Percentiles rank a stretch among this genome's conserved stretches.
These are phyloP conservation scores for Fusarium nurragi DNA, from an alignment of 2,329 filamentous ascomycete genomes.

Conservation along the genomic window DNA sequence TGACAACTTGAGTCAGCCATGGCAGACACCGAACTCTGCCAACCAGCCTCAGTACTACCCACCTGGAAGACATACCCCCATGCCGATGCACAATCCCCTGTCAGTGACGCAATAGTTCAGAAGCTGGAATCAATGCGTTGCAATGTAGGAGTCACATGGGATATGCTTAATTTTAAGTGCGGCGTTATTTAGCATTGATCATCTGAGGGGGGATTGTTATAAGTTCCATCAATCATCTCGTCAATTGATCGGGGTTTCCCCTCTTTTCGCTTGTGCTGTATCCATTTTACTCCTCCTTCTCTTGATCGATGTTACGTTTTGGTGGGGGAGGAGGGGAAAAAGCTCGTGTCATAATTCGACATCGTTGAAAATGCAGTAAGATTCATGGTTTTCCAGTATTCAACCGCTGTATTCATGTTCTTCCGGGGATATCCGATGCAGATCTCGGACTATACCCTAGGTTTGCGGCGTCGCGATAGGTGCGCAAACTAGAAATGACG, in stretches of 20 bases:
- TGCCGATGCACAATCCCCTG: conserved; percentile 5
- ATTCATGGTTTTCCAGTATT: not conserved
- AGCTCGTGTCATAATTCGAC: not conserved
- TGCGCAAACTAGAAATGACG: conserved; percentile 11
- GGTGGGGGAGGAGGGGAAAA: conserved; percentile 12
- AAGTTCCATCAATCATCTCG: not conserved
- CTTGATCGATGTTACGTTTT: not conserved
- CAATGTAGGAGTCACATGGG: not conserved
- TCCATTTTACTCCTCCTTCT: not conserved
- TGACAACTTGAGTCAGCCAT: not conserved
- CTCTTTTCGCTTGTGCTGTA: not conserved
- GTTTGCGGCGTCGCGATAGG: conserved; percentile 6
- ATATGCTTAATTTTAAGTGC: not conserved
- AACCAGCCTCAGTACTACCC: conserved; percentile 1
- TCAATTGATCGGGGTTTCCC: not conserved
- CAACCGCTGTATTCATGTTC: not conserved
- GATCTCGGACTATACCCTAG: conserved; percentile 4
- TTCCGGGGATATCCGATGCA: not conserved
- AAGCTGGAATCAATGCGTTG: not conserved
- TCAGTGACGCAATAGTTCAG: conserved; percentile 1
- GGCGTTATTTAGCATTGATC: not conserved
- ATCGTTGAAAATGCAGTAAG: not conserved
- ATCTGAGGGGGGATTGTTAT: no score
- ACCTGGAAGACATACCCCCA: conserved; percentile 1
- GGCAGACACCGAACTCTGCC: not conserved